A percentile compares a stretch with the other conserved stretches of the same genome.
Conservation (phyloP, 2,329 filamentous ascomycete genomes). For the Fusarium sp. region DNA sequence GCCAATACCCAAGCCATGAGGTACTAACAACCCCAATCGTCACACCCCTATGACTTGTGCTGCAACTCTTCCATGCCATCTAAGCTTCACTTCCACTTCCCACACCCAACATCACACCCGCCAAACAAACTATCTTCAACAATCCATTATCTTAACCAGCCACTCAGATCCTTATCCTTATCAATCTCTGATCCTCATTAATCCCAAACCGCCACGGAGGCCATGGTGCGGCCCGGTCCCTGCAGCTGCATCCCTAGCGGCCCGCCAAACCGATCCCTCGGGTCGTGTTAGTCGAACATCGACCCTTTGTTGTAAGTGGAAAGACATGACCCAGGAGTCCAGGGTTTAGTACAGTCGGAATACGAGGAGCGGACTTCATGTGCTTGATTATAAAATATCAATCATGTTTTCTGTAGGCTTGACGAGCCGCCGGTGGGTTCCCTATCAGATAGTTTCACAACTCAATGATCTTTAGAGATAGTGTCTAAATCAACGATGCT, state of each 20-base stretch:
- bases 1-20: not conserved
- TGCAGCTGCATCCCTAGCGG: conserved; percentile 10
- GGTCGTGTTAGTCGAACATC: not conserved
- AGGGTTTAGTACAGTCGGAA: not conserved
- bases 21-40: not conserved
- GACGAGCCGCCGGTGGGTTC: not conserved
- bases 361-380: not conserved
- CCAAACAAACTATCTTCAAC: not conserved
- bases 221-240: conserved; percentile 8
- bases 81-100: not conserved
- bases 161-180: not conserved
- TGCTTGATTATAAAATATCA: not conserved
- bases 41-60: not conserved
- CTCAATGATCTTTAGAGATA: no score
- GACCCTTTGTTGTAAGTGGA: not conserved
- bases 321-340: not conserved
- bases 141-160: not conserved
- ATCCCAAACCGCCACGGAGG: conserved; percentile 11
- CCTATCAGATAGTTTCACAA: not conserved
- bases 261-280: conserved; percentile 2
- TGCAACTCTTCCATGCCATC: not conserved
- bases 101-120: not conserved
- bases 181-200: not conserved
- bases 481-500: no score
- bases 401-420: not conserved